phyloP scores from a whole-genome alignment of 2,329 filamentous ascomycete genomes.

The Capronia coronata region DNA sequence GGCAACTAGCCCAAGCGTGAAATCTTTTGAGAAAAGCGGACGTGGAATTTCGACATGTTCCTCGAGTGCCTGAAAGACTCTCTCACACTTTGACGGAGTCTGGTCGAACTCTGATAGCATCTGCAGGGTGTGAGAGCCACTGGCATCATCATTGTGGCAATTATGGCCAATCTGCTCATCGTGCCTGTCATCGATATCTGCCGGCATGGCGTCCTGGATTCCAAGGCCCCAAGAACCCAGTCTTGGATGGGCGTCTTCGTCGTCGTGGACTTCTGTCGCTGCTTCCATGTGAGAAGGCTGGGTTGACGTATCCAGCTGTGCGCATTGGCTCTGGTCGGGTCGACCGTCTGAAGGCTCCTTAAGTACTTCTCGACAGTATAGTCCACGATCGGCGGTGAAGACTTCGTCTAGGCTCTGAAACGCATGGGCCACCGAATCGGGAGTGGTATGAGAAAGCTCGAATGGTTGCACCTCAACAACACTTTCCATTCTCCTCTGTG shows the following conservation, averaged over 20 bases:
- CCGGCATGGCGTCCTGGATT: background rate
- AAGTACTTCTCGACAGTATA: background rate
- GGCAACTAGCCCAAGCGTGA: background rate
- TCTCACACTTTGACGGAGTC: background rate
- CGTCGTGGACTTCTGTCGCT: background rate
- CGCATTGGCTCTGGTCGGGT: background rate
- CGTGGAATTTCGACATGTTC: constrained; percentile 20
- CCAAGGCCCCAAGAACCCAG: background rate
- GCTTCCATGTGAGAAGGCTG: background rate
- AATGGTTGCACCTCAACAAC: constrained; percentile 22
- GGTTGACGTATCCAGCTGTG: background rate
- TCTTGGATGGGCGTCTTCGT: background rate
- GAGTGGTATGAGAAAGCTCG: constrained; percentile 3
- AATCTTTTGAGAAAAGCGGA: constrained; percentile 19
- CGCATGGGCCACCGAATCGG: constrained; percentile 7
- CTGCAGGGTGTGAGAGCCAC: background rate
- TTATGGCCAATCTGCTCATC: background rate
- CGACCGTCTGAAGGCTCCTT: background rate
- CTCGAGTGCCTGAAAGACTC: background rate
- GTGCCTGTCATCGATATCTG: background rate
- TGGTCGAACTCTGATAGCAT: background rate
- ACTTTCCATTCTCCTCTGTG: constrained; percentile 32
- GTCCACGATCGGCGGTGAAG: constrained; percentile 11
- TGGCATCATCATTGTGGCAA: background rate
- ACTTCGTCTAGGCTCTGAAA: constrained; percentile 22